Conservation (phyloP, 257 asterid genomes). For the Cordia subcordata region DNA sequence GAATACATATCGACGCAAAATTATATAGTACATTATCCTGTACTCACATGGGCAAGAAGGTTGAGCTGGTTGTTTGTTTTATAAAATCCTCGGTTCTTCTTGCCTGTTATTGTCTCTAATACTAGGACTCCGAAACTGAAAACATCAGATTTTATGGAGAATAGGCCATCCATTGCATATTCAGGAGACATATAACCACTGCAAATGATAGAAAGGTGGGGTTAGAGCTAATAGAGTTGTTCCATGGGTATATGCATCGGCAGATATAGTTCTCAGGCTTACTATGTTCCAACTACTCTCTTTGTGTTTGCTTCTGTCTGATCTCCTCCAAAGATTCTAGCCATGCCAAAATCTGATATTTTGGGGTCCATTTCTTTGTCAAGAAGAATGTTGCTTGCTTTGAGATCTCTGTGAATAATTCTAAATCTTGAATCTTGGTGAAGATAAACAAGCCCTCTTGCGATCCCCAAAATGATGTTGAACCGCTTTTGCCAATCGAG, state of each 20-base stretch:
- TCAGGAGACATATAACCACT: constrained; percentile 60
- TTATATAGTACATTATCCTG: neutral
- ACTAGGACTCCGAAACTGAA: constrained; percentile 50
- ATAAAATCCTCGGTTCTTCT: constrained; percentile 38
- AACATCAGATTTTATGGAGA: constrained; percentile 50
- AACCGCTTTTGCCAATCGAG: constrained; percentile 32
- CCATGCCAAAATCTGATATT: constrained; percentile 50
- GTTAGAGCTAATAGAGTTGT: neutral
- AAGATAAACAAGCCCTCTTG: constrained; percentile 45
- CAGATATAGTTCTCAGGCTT: constrained; percentile 7
- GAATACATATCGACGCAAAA: neutral
- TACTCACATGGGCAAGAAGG: constrained; percentile 46
- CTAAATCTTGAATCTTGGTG: constrained; percentile 45
- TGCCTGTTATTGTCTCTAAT: constrained; percentile 41
- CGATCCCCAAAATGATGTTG: constrained; percentile 40
- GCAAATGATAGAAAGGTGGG: neutral
- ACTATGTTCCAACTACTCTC: constrained; percentile 48
- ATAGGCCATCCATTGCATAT: constrained; percentile 46
- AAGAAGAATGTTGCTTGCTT: constrained; percentile 48
- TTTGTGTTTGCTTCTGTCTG: constrained; percentile 36
- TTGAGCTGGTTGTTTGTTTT: constrained; percentile 25
- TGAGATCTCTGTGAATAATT: constrained; percentile 48
- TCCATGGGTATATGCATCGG: too few relatives aligned
- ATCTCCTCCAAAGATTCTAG: constrained; percentile 45
- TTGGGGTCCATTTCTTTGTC: constrained; percentile 49